Evolutionary conservation across 164 flowering plant genomes (phyloP).

Genomic region (Magnolia changhungtana): DNA sequence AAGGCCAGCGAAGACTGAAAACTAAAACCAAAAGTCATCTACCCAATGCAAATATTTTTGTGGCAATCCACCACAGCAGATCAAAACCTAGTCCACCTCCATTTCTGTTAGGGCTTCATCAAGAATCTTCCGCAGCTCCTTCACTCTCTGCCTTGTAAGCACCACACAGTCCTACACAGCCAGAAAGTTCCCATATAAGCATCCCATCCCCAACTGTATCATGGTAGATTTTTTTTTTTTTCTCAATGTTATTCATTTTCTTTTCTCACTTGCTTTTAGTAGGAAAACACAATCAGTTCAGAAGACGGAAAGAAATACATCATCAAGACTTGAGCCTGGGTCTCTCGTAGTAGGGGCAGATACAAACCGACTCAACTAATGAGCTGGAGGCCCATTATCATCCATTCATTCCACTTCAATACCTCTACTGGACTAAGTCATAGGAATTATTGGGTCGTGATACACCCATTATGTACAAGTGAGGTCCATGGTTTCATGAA

Average conservation of each 20-base stretch:
- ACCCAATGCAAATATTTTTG: background rate
- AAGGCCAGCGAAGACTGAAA: background rate
- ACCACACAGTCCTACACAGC: constrained; percentile 68
- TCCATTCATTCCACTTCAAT: no score
- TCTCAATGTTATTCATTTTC: background rate
- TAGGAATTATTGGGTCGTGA: no score
- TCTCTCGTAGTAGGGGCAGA: no score
- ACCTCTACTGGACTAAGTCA: no score
- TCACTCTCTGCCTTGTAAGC: constrained; percentile 62
- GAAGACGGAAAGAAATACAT: background rate
- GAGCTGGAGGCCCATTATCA: background rate
- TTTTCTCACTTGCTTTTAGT: background rate
- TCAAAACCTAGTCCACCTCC: constrained; percentile 55
- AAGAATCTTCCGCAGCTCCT: constrained; percentile 57
- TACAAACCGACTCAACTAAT: background rate
- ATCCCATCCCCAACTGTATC: background rate
- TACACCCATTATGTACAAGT: no score
- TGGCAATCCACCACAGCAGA: background rate
- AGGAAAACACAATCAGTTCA: background rate
- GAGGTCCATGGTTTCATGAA: no score
- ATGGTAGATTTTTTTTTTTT: background rate
- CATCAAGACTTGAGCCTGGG: background rate
- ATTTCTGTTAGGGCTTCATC: constrained; percentile 60
- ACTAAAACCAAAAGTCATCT: background rate
- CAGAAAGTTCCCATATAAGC: background rate